These are phyloP conservation scores for Ceraceosorus bombacis DNA, from an alignment of 1,284 basidiomycete genomes.

Conservation along the genomic window DNA sequence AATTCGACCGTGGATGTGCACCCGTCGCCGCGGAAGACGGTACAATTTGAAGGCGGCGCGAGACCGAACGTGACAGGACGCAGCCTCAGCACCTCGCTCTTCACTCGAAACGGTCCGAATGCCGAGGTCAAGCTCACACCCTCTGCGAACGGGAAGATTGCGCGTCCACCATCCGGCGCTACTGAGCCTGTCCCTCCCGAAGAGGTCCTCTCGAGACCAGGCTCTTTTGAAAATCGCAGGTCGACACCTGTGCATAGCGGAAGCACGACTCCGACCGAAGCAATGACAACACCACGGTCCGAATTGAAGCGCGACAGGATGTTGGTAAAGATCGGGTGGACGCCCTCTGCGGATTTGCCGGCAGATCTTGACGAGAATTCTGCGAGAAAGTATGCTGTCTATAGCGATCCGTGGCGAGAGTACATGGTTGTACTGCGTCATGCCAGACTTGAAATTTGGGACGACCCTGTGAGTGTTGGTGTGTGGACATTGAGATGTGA, in stretches of 20 bases:
- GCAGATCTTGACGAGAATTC: slow-evolving; percentile 62
- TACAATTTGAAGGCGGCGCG: slow-evolving; percentile 24
- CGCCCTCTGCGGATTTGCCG: slow-evolving; percentile 55
- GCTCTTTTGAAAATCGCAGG: neutral
- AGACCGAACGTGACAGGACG: slow-evolving; percentile 10
- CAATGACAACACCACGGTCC: slow-evolving; percentile 21
- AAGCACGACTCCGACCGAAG: slow-evolving; percentile 5
- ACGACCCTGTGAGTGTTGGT: slow-evolving; percentile 56
- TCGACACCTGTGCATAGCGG: neutral
- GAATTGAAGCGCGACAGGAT: slow-evolving; percentile 63
- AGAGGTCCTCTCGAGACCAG: slow-evolving; percentile 32
- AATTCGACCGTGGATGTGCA: too few relatives aligned
- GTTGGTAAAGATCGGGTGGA: slow-evolving; percentile 66
- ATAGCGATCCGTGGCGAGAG: slow-evolving; percentile 66
- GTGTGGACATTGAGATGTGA: neutral
- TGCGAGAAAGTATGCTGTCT: slow-evolving; percentile 55
- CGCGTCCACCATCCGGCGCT: slow-evolving; percentile 19
- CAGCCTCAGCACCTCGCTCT: slow-evolving; percentile 22
- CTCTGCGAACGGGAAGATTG: neutral
- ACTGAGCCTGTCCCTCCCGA: slow-evolving; percentile 25
- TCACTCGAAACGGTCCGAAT: slow-evolving; percentile 11
- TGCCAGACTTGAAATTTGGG: slow-evolving; percentile 66
- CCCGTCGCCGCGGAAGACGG: slow-evolving; percentile 16
- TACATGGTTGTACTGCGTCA: slow-evolving; percentile 71
- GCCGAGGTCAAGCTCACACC: neutral